A percentile compares a stretch with the other conserved stretches of the same genome.
phyloP scores from a whole-genome alignment of 2,329 filamentous ascomycete genomes.

The Trematosphaeria pertusa region DNA sequence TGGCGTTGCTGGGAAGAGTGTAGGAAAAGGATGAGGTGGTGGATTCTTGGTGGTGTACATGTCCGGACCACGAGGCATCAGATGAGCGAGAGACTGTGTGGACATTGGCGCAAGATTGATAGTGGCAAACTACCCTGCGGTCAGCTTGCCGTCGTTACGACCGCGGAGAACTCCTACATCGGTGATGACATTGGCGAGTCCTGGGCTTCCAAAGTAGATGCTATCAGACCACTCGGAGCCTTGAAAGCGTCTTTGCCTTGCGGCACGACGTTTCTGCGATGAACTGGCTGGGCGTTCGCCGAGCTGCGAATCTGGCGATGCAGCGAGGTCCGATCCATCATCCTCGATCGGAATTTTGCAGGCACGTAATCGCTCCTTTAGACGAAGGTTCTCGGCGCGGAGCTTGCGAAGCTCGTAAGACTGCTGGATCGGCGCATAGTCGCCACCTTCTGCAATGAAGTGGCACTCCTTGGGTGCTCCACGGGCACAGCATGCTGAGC shows the following conservation, averaged over 20 bases:
- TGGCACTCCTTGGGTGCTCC: constrained; percentile 57
- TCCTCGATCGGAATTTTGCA: constrained; percentile 45
- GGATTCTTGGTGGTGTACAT: constrained; percentile 49
- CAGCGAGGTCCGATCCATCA: constrained; percentile 39
- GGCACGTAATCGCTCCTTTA: constrained; percentile 52
- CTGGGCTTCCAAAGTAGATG: constrained; percentile 59
- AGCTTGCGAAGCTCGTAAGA: constrained; percentile 57
- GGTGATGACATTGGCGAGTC: constrained; percentile 54
- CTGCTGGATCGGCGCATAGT: constrained; percentile 56
- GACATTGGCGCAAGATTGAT: constrained; percentile 44
- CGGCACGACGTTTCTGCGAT: constrained; percentile 30
- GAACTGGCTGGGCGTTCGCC: constrained; percentile 26
- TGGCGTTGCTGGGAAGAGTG: constrained; percentile 48
- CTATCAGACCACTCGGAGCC: constrained; percentile 52
- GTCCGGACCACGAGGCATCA: constrained; percentile 51
- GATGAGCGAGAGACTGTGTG: constrained; percentile 51
- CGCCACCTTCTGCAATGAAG: constrained; percentile 55
- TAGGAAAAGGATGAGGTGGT: constrained; percentile 54
- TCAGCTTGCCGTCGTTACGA: constrained; percentile 23
- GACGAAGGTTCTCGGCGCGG: constrained; percentile 52
- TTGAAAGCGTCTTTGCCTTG: constrained; percentile 48
- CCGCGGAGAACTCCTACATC: constrained; percentile 45
- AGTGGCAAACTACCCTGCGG: constrained; percentile 49
- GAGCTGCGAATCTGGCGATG: constrained; percentile 28
- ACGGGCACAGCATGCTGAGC: constrained; percentile 57